Base-by-base conservation (phyloP, 768 basidiomycete species). In the Paxillus involutus region DNA sequence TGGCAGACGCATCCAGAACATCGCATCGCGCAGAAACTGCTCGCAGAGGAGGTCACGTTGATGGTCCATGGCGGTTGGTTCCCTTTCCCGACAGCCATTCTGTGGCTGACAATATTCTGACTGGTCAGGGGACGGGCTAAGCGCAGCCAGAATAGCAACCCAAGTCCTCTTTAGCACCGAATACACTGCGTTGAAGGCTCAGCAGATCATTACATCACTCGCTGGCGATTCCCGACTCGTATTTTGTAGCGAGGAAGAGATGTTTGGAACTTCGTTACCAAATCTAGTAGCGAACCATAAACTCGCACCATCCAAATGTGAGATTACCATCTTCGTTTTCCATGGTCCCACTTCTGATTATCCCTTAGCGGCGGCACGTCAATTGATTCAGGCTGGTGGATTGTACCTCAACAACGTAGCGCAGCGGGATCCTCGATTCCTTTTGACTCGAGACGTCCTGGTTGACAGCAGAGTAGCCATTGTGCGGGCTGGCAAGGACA, bases 401-500 rank as follows among this genome's bases (percentile, higher is more conserved):
- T 70, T 94, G 13, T 89, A 89, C 65, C 60, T 90, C 36, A 94
- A 96, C 67, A 84, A 85, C 48, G 51, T 61, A 5, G 76, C 78
- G 7, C 75, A 91, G 29, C 69, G 68, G n/a, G 83, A 86, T 56
- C 56, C 74, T 17, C 72, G 75, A 32, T 72, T 73, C 47, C 77
- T 66, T 30, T 62, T 88, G 14, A 58, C 67, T 8, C 59, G 59
- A 35, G 59, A 65, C 1, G 75, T 83, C 60, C 76, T 94, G 29
- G 71, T 92, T n/a, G 83, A 85, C 59, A 74, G 70, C 10, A 78
- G 74, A 46, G 62, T 93, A 7, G 83, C 78, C 16, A 79, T 94
- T 53, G 56, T 94, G 17, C 80, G 88, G 16, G 82, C 84, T 37
- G 92, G 92, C 4, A 91, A 88, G 66, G 85, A 87, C 57, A 87